phyloP scores from a whole-genome alignment of 805 yeast genomes.

The Teunomyces pallodes region DNA sequence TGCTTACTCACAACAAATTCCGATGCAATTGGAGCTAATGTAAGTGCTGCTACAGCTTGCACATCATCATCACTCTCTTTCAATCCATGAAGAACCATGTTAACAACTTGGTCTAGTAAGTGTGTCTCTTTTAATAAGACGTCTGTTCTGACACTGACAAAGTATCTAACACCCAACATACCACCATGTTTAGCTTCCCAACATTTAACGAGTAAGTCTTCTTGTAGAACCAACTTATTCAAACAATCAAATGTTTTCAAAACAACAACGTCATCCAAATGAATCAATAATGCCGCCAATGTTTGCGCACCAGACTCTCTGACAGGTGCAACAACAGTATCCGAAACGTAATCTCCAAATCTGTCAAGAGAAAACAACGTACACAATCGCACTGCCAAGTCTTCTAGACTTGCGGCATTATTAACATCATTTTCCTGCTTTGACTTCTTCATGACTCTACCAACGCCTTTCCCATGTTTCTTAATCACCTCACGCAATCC shows the following conservation, averaged over 20 bases:
- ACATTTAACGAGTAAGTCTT: constrained; percentile 48
- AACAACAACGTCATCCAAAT: constrained; percentile 59
- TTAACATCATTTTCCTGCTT: constrained; percentile 59
- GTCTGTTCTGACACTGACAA: constrained; percentile 85
- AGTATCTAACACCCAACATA: constrained; percentile 85
- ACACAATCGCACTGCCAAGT: constrained; percentile 78
- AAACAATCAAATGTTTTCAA: constrained; percentile 63
- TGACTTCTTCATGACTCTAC: constrained; percentile 67
- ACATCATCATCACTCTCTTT: constrained; percentile 85
- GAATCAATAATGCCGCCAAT: constrained; percentile 81
- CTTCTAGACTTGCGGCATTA: constrained; percentile 76
- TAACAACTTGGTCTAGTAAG: constrained; percentile 66
- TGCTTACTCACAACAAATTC: constrained; percentile 72
- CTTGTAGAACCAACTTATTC: constrained; percentile 68
- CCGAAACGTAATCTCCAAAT: constrained; percentile 95
- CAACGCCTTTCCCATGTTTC: constrained; percentile 83
- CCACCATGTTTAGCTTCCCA: constrained; percentile 99
- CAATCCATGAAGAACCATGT: constrained; percentile 85
- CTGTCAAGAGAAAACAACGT: constrained; percentile 89
- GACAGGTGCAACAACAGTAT: constrained; percentile 97
- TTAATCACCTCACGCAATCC: constrained; percentile 85
- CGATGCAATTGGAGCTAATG: constrained; percentile 84
- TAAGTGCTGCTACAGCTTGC: constrained; percentile 94
- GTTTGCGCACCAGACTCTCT: constrained; percentile 96
- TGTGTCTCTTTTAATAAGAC: constrained; percentile 60